Evolutionary conservation across 192 early-diverging fungal genomes (phyloP).

Genomic region (Entomortierella parvispora): DNA sequence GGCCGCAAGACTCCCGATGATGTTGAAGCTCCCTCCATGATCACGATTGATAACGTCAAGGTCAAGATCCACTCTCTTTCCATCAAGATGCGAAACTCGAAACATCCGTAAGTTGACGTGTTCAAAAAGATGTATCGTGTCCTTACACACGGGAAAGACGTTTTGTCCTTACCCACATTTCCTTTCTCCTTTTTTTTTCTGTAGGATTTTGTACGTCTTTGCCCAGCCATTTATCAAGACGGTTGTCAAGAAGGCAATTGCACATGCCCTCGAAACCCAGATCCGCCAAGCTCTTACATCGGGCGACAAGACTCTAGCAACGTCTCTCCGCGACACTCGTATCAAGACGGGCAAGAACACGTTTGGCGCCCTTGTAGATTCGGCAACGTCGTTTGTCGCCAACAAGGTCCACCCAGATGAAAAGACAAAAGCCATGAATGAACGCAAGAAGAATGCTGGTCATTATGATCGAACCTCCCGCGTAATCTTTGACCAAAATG

Average conservation of each 20-base stretch:
- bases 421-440: conserved; percentile 26
- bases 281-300: conserved; percentile 25
- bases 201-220: conserved; percentile 30
- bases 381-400: conserved; percentile 25
- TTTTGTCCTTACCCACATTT: background rate
- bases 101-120: conserved; percentile 28
- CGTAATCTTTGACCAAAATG: conserved; percentile 42
- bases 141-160: background rate
- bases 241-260: conserved; percentile 50
- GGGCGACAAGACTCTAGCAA: conserved; percentile 44
- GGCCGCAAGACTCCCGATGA: conserved; percentile 27
- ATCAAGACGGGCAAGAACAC: conserved; percentile 51
- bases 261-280: conserved; percentile 47
- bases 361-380: conserved; percentile 27
- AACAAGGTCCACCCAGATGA: conserved; percentile 26
- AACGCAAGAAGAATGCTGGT: conserved; percentile 26
- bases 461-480: conserved; percentile 35
- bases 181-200: background rate
- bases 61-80: conserved; percentile 39
- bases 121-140: background rate
- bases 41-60: conserved; percentile 35
- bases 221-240: conserved; percentile 50
- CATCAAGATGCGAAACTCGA: conserved; percentile 43
- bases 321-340: conserved; percentile 32
- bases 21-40: conserved; percentile 20